A percentile compares a stretch with the other conserved stretches of the same genome.
Evolutionary conservation across 441 rosid genomes (phyloP).

Genomic region (Metrosideros polymorpha): DNA sequence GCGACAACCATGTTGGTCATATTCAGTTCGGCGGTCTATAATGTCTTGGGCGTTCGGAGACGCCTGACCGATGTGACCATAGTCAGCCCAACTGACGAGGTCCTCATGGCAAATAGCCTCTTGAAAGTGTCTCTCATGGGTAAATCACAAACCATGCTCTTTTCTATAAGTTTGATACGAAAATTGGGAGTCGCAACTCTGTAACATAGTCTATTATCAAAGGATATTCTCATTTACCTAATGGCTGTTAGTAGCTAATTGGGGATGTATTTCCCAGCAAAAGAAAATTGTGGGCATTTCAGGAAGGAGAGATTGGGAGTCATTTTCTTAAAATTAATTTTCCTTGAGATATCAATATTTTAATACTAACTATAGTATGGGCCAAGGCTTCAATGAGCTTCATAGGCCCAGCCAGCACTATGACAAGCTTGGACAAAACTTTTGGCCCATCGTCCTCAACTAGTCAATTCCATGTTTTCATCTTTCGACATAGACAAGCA

Average conservation of each 20-base stretch:
- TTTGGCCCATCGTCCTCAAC: not conserved
- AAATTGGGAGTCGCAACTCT: not conserved
- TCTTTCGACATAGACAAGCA: not conserved
- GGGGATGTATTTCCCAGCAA: not conserved
- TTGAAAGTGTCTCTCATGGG: conserved; percentile 42
- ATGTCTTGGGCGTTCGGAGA: conserved; percentile 9
- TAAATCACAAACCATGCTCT: not conserved
- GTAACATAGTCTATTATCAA: not conserved
- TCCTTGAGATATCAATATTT: not conserved
- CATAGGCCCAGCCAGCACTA: not conserved
- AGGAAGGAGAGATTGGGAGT: not conserved
- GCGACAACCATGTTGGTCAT: conserved; percentile 27
- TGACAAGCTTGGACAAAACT: not conserved
- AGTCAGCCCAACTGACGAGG: conserved; percentile 32
- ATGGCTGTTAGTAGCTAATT: not conserved
- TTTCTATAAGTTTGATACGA: not conserved
- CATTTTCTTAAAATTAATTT: not conserved
- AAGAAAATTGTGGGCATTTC: not conserved
- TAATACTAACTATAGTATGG: not conserved
- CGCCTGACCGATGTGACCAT: conserved; percentile 15
- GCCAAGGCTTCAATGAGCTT: not conserved
- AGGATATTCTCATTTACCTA: not conserved
- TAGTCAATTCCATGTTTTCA: not conserved
- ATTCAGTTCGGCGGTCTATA: conserved; percentile 14
- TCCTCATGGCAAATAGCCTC: conserved; percentile 27